Conservation (phyloP, 2,329 filamentous ascomycete genomes). For the Fusarium metavorans region DNA sequence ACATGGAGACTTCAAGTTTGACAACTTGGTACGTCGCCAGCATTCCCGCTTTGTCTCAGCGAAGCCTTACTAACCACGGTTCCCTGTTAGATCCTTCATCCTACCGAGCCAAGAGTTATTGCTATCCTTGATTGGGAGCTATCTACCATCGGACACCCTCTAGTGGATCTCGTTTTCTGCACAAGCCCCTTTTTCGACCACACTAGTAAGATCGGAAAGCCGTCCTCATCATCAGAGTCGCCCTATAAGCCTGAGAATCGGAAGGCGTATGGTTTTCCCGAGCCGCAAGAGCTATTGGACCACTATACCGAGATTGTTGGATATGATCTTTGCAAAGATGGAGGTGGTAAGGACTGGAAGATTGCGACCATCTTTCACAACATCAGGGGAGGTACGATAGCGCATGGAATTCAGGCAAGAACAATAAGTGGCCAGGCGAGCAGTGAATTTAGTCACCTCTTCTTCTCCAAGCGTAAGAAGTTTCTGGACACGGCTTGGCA, state of each 20-base stretch:
- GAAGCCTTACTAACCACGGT: too few relatives aligned
- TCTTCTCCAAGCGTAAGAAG: constrained; percentile 10
- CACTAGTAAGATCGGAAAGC: too few relatives aligned
- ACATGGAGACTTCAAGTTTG: constrained; percentile 27
- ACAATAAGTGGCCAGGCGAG: constrained; percentile 19
- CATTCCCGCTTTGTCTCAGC: too few relatives aligned
- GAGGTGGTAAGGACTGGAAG: constrained; percentile 17
- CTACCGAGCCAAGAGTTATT: constrained; percentile 18
- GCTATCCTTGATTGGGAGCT: constrained; percentile 23
- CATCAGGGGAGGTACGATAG: constrained; percentile 10
- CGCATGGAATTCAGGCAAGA: constrained; percentile 17
- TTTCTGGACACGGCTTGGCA: background rate
- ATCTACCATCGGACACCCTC: constrained; percentile 19
- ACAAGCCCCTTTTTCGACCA: too few relatives aligned
- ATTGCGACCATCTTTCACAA: constrained; percentile 13
- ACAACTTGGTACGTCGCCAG: constrained; percentile 11
- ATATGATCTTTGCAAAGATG: constrained; percentile 13
- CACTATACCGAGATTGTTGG: constrained; percentile 5
- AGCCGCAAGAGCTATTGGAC: constrained; percentile 2
- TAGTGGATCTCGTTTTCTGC: constrained; percentile 10
- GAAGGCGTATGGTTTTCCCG: background rate
- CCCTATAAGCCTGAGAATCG: background rate
- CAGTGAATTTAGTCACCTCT: constrained; percentile 18
- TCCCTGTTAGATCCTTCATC: constrained; percentile 10
- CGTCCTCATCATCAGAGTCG: background rate